Evolutionary conservation across 2,329 filamentous ascomycete species (phyloP), one percentile per base, ranked within the genome.

Genomic region (Ilyonectria robusta): DNA sequence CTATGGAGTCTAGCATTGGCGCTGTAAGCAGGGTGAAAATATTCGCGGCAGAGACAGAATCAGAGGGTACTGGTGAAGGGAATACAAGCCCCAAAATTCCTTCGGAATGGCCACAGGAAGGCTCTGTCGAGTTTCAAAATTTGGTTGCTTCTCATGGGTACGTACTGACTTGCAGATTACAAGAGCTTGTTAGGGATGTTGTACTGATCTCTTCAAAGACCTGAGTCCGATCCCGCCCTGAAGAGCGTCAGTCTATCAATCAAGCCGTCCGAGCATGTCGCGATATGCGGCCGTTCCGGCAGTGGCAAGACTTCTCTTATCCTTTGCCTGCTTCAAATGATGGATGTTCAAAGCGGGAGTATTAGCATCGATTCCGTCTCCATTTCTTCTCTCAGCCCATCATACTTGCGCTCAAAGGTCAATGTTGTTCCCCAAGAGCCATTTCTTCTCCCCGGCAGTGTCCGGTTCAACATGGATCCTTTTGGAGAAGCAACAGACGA

Each of bases 381-480:
- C 0, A 84, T 84, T 0, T 67, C 67, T 4, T 79, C 1, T 67
- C 72, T 0, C 70, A 75, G 6, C 62, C 75, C 1, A 75, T 88
- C 7, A 82, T 83, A 33, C 26, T 48, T 11, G 17, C 40, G 40
- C 40, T 42, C 40, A 42, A 42, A n/a, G 15, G 15, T 42, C 6
- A 42, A 42, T 17, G 80, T 81, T 1, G 75, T 88, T 1, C 82
- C 87, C 0, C 87, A 89, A 76, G 86, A 88, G 51, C 80, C 85
- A 0, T 83, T 87, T 64, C 81, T 87, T 21, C 75, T 88, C 5
- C 81, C 81, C 1, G 86, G 84, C 1, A 84, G 77, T 0, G 76
- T 89, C 3, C 82, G 85, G 0, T 75, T 79, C 3, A 89, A 89
- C 55, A 76, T 86, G 2, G 85, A 88, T 66, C 86, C 86, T 0